A percentile compares a stretch with the other conserved stretches of the same genome.
Conservation (phyloP, 2,329 filamentous ascomycete genomes). For the Lachnellula occidentalis region DNA sequence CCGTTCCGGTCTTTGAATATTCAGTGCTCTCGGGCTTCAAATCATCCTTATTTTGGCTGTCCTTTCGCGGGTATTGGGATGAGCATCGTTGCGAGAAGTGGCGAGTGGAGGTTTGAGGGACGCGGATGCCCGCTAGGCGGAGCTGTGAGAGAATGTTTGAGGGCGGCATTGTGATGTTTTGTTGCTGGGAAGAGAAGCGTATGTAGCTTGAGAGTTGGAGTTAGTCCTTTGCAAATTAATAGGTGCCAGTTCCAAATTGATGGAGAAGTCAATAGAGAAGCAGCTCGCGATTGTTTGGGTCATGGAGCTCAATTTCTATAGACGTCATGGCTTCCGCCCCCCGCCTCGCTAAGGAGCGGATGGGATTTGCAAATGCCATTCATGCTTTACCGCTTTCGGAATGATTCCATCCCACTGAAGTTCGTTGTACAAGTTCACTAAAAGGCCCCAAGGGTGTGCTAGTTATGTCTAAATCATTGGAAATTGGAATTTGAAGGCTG, state of each 20-base stretch:
- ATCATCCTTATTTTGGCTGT: conserved; percentile 52
- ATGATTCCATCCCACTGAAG: background rate
- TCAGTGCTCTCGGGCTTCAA: conserved; percentile 63
- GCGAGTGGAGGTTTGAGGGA: background rate
- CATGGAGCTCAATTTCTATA: background rate
- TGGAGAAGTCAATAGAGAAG: too few relatives aligned
- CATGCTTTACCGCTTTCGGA: background rate
- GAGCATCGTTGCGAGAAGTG: background rate
- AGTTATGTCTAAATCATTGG: background rate
- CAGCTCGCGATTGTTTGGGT: background rate
- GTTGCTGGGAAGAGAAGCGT: background rate
- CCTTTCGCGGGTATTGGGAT: conserved; percentile 32
- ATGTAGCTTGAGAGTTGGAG: background rate
- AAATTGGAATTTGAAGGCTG: background rate
- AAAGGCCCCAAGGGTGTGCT: background rate
- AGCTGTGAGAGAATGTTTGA: background rate
- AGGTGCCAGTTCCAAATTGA: too few relatives aligned
- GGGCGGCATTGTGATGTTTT: background rate
- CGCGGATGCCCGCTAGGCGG: background rate
- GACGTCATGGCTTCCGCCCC: background rate
- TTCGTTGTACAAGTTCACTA: background rate
- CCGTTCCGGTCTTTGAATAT: conserved; percentile 62
- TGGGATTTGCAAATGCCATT: background rate
- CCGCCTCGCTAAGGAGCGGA: background rate
- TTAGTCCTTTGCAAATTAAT: background rate